phyloP scores from a whole-genome alignment of 176 grass and related monocot genomes.

The Phoenix dactylifera region DNA sequence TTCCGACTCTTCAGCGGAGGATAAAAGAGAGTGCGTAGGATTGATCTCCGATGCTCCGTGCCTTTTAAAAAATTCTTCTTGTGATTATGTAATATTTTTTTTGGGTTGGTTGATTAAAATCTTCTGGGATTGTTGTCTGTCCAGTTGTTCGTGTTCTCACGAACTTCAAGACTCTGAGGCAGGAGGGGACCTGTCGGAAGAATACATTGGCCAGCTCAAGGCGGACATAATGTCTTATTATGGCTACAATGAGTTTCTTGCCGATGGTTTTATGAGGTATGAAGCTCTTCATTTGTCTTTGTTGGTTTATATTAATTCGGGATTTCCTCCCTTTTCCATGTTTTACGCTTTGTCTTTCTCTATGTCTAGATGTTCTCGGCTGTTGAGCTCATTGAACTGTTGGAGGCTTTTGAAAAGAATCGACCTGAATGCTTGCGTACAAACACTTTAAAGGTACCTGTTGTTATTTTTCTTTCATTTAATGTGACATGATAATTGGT shows the following conservation, averaged over 20 bases:
- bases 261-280: conserved; percentile 74
- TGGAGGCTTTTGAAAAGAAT: conserved; percentile 93
- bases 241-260: conserved; percentile 90
- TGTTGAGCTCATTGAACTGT: conserved; percentile 80
- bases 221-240: conserved; percentile 83
- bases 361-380: conserved; percentile 71
- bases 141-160: conserved; percentile 89
- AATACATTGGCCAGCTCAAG: conserved; percentile 83
- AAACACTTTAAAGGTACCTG: conserved; percentile 83
- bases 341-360: not conserved
- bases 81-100: not conserved
- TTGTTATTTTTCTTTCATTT: conserved; percentile 1
- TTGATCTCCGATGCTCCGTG: not conserved
- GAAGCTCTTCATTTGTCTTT: no score
- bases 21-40: conserved; percentile 78
- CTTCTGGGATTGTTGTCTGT: conserved; percentile 20
- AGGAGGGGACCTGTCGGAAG: conserved; percentile 68
- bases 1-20: conserved; percentile 73
- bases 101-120: not conserved
- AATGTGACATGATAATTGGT: no score
- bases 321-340: not conserved
- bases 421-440: conserved; percentile 82
- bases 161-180: conserved; percentile 74
- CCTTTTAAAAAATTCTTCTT: conserved; percentile 1
- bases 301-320: no score